phyloP scores from a whole-genome alignment of 2,329 filamentous ascomycete species.

The Fulvia fulva region DNA sequence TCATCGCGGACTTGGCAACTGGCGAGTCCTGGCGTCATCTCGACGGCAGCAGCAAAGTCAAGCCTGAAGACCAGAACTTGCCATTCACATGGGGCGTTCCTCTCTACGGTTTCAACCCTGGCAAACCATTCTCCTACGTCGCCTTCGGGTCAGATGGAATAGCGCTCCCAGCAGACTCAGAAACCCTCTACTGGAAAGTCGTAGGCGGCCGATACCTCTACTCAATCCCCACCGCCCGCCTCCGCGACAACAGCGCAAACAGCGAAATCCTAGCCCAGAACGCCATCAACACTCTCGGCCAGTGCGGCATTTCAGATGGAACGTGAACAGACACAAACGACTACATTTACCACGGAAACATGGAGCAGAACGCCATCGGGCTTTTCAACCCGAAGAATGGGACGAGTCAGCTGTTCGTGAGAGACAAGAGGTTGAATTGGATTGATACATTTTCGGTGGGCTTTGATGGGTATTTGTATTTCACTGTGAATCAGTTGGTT shows the following conservation, averaged over 20 bases:
- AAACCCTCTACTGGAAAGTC: slow-evolving; percentile 45
- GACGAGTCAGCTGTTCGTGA: slow-evolving; percentile 41
- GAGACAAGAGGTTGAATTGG: slow-evolving; percentile 49
- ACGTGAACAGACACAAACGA: slow-evolving; percentile 51
- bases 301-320: slow-evolving; percentile 51
- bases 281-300: slow-evolving; percentile 41
- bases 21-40: slow-evolving; percentile 51
- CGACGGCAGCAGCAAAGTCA: slow-evolving; percentile 39
- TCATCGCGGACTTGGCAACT: slow-evolving; percentile 49
- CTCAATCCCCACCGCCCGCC: slow-evolving; percentile 41
- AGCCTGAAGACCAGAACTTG: slow-evolving; percentile 44
- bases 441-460: slow-evolving; percentile 42
- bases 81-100: slow-evolving; percentile 48
- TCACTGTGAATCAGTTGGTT: slow-evolving; percentile 50
- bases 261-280: slow-evolving; percentile 45
- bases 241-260: slow-evolving; percentile 37
- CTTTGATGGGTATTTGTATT: slow-evolving; percentile 50
- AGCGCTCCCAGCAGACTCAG: slow-evolving; percentile 47
- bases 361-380: slow-evolving; percentile 48
- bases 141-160: slow-evolving; percentile 51
- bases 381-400: slow-evolving; percentile 47
- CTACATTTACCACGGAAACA: slow-evolving; percentile 48
- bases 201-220: slow-evolving; percentile 46
- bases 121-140: slow-evolving; percentile 36
- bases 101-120: slow-evolving; percentile 41